Base-by-base conservation (phyloP, 192 early-diverging fungal species). In the Gaertneriomyces sp. region DNA sequence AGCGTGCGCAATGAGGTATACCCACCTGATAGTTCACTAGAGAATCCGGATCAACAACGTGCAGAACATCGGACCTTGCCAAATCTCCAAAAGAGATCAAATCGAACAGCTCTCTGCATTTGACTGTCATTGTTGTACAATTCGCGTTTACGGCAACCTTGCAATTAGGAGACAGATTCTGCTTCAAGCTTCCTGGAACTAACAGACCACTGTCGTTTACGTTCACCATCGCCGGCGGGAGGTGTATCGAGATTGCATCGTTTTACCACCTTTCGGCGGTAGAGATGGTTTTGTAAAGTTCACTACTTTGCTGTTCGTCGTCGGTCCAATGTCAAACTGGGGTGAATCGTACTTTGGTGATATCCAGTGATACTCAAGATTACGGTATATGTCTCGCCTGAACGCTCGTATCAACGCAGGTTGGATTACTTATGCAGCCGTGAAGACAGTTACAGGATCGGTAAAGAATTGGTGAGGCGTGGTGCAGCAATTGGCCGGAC, bases 81-180 rank as follows among this genome's bases (percentile, higher is more conserved):
- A 63, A 53, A 63, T 53, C 61, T 11, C 61, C 61, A 39, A 63
- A 63, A 11, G 14, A 45, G 25, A 45, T 46, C 16, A 16, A n/a
- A 16, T 40, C 39, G 44, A 42, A 60, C 59, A 60, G n/a, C 14
- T n/a, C 45, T 16, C 44, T 16, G 44, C 12, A 12, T 20, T 33
- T 56, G 54, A 56, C 25, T 33, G 25, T 33, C 25, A 33, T 33
- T 33, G 0, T 33, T 33, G 25, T 33, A 33, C 25, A 33, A 33
- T 33, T 33, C n/a, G 49, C n/a, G 49, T 17, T 5, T 6, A 5
- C 5, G n/a, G 20, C n/a, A 51, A 51, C n/a, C 49, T n/a, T n/a
- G 20, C n/a, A 51, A n/a, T 5, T 51, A 51, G n/a, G 20, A 51
- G 49, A 51, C 6, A 4, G 49, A 6, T 51, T n/a, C 49, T 20